Base-by-base conservation (phyloP, 2,329 filamentous ascomycete genomes). In the Ophiostoma novo-ulmi region DNA sequence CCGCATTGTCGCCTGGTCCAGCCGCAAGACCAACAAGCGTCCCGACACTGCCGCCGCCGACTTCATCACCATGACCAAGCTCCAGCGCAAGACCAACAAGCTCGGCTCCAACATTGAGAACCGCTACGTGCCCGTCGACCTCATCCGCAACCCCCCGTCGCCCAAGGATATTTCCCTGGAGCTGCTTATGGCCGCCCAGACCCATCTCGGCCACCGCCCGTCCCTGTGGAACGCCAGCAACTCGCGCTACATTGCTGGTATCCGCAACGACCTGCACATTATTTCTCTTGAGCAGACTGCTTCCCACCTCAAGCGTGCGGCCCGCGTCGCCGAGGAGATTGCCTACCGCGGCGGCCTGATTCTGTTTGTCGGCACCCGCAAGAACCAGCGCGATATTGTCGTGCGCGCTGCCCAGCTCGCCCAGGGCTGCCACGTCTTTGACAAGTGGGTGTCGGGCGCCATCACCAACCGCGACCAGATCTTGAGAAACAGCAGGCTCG, bases 401-500 rank as follows among this genome's bases (percentile, higher is more conserved):
- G 91, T 96, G 20, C 88, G 87, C 73, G 93, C 94, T 5, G 93
- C 95, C 0, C 83, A 90, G 78, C 80, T 96, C 73, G 88, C 93
- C 0, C 85, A 87, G 71, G 93, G 88, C 1, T 98, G 91, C 78
- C 94, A 98, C 79, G 80, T 99, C 44, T 98, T 97, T 78, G 91
- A 92, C 77, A 90, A 93, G 76, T 99, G 95, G 95, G 93, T 90
- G 68, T 92, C 95, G 0, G 95, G 95, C 0, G 89, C 87, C 73
- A 92, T 99, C 76, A 98, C 95, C 52, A 99, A 99, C 81, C 90
- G 92, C 70, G 89, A 97, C 78, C 89, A 94, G 78, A 94, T 98
- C 74, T 84, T 98, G n/a, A 86, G 85, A 64, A 82, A 83, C 67
- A 90, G 89, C 77, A 81, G 80, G 70, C 85, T 91, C 70, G 90